Percentiles rank a stretch among this genome's conserved stretches.
phyloP scores from a whole-genome alignment of 202 grass and related monocot genomes.

The Brachypodium distachyon region DNA sequence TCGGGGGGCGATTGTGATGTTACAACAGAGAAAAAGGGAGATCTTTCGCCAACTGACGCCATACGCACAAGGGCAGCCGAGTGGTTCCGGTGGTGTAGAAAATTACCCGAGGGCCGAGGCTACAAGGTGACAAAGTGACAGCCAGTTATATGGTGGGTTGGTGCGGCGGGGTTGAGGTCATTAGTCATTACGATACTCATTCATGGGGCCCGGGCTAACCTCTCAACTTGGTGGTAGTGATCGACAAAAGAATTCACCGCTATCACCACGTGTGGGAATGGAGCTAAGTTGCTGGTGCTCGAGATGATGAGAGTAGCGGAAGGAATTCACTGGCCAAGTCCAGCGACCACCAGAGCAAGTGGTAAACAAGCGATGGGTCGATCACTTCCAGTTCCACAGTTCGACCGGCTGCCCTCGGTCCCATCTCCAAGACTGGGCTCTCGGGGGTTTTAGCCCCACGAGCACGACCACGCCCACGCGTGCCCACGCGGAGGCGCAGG shows the following conservation, averaged over 20 bases:
- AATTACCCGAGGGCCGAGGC: background rate
- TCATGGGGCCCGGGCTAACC: background rate
- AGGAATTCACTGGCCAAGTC: too few species aligned
- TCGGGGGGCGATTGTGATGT: background rate
- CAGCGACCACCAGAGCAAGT: too few species aligned
- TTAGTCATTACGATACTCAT: too few species aligned
- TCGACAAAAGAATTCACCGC: background rate
- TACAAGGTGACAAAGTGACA: background rate
- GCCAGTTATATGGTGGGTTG: background rate
- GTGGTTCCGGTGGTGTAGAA: background rate
- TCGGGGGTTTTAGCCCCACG: background rate
- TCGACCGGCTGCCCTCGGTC: too few species aligned
- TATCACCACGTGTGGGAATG: slow-evolving; percentile 11
- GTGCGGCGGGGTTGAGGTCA: background rate
- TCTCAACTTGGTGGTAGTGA: background rate
- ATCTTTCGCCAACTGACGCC: background rate
- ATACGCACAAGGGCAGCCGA: background rate
- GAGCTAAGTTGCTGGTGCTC: too few species aligned
- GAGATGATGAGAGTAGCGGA: too few species aligned
- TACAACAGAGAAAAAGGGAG: background rate
- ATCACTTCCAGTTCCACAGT: background rate
- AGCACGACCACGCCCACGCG: background rate
- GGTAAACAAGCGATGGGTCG: too few species aligned
- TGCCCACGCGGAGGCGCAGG: background rate
- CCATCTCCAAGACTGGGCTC: too few species aligned